Evolutionary conservation across 257 asterid species (phyloP), one percentile per base, ranked within the genome.

Genomic region (Penstemon newberryi): DNA sequence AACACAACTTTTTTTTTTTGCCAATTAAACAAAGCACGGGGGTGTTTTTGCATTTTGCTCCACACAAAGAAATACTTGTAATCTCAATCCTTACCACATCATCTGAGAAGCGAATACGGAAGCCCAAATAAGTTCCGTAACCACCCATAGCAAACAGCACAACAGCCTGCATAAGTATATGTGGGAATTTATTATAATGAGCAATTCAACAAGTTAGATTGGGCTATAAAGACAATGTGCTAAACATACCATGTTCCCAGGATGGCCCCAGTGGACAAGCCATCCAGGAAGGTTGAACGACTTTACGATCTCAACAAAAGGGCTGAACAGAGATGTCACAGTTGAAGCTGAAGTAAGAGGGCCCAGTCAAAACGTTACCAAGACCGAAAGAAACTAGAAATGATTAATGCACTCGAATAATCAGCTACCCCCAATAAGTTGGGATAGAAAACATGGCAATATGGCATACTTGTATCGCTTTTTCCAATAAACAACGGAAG

Each of bases 211-310:
- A 64, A 11, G 55, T 67, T 8, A 37, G 57, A 49, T 9, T 10
- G 19, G 15, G 40, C 49, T 36, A n/a, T 8, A 65, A 18, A 44
- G 5, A 62, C 40, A 15, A 6, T 18, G 4, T 44, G n/a, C n/a
- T 44, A 33, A 11, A 25, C 18, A 10, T 77, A 88, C 98, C 98
- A 92, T 90, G 87, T 92, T 92, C 12, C 90, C 96, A 2, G 98
- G 98, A 63, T 90, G 97, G 60, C 98, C 97, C 97, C 97, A 93
- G 63, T 93, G 98, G 33, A 90, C 95, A 39, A 93, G 96, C 97
- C 95, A 90, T 37, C 69, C 95, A 0, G 97, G 98, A 50, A 90
- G 84, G 78, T 83, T 78, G 84, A 61, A 84, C 53, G 97, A 88
- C 69, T 86, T 84, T 18, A 90, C 82, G 44, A 92, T 68, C 82